Evolutionary conservation across 345 rosid genomes (phyloP), one percentile per base, ranked within the genome.

Genomic region (Arabis alpina): DNA sequence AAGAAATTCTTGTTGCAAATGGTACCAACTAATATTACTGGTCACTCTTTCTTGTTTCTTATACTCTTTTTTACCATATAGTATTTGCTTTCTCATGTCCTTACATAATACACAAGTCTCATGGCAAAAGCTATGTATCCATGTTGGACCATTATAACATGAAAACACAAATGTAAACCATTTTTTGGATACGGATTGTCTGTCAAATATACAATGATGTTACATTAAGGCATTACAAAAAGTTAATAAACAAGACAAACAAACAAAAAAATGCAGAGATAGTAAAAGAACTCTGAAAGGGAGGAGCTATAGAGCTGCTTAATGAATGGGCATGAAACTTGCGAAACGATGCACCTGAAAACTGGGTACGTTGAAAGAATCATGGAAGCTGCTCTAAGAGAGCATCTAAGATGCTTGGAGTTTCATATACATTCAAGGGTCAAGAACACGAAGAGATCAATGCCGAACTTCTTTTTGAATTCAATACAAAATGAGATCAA

Each of bases 131-230:
- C 10, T 36, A 2, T 36, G 40, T 8, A 36, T 8, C 40, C 10
- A 36, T 36, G 40, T 36, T 36, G 3, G 40, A 36, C 10, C 40
- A 36, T 36, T 36, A 2, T 36, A 36, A 36, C 40, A 36, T 36
- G 10, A 36, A 8, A 14, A 44, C 15, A 14, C 8, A 44, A 44
- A 13, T 15, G 23, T 36, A 6, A 64, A 24, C 37, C 32, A n/a
- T 34, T 34, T 34, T 34, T 34, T 39, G 41, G 12, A 45, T 67
- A 36, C 2, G 32, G 40, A 36, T 36, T 34, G 54, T 39, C 78
- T 77, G 81, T 80, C 83, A 78, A 78, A 79, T 85, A 80, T 85
- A 88, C 93, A 90, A 61, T 49, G 28, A 78, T 80, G 73, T 77
- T 83, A 83, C 93, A 61, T 37, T 6, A 60, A 50, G 41, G 54